A percentile compares a stretch with the other conserved stretches of the same genome.
These are phyloP conservation scores for Scenedesmus sp. DNA, from an alignment of 163 green algal species.

Conservation along the genomic window DNA sequence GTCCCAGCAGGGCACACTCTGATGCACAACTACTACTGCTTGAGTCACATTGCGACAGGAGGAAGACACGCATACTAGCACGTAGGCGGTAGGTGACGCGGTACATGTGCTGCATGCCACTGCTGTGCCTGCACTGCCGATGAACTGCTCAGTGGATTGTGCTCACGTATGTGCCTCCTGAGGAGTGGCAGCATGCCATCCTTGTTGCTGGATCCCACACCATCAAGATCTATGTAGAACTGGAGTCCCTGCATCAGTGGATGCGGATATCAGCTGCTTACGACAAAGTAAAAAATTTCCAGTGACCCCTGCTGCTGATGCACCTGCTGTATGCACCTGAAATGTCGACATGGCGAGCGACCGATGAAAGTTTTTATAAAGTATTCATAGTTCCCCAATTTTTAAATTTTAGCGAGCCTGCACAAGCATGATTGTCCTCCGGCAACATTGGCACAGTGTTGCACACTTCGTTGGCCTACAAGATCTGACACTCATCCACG, in stretches of 20 bases:
- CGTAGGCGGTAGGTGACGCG: not conserved
- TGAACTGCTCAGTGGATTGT: not conserved
- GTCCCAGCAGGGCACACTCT: not conserved
- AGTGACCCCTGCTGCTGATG: conserved; percentile 1
- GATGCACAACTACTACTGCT: not conserved
- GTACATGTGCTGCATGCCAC: not conserved
- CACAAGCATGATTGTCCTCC: not conserved
- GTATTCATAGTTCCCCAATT: not conserved
- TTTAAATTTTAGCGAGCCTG: not conserved
- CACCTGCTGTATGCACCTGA: not conserved
- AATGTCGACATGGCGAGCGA: not conserved
- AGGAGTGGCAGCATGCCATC: not conserved
- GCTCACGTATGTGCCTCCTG: not conserved
- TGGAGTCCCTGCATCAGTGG: conserved; percentile 6
- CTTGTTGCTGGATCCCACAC: not conserved
- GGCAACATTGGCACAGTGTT: not conserved
- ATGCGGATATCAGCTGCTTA: not conserved
- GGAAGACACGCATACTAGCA: not conserved
- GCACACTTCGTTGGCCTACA: not conserved
- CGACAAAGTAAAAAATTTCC: not conserved
- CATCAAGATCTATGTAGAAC: conserved; percentile 44
- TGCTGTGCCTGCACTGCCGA: not conserved
- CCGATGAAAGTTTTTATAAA: not conserved
- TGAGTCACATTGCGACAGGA: not conserved
- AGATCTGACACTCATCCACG: not conserved